Evolutionary conservation across 305 asterid species (phyloP), one percentile per base, ranked within the genome.

Genomic region (Fraxinus nigra): DNA sequence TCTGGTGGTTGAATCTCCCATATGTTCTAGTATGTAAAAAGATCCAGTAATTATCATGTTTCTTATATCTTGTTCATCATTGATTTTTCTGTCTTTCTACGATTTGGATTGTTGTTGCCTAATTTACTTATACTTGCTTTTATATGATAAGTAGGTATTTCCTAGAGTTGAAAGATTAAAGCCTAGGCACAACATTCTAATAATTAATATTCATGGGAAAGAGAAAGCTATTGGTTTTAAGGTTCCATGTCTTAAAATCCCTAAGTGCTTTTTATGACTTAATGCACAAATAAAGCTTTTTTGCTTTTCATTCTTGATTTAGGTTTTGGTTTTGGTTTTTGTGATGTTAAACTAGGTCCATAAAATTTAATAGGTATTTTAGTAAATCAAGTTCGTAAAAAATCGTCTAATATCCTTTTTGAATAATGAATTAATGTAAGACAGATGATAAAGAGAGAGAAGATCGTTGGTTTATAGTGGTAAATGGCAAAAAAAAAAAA

Each of bases 1-100:
- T 80, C 30, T 95, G 98, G 99, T 95, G 99, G 98, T 81, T 43
- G 84, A 87, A 87, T 78, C 98, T 94, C 84, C 98, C 94, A 28
- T 94, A 88, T 80, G 97, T 92, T 84, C 92, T 94, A 34, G 99
- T 95, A 94, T 76, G 97, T 89, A 70, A 3, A 86, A 80, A 14
- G 26, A 82, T 77, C 56, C 70, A 56, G 46, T 80, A 56, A 48
- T 69, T 28, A 20, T 81, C 75, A 51, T 22, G 32, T 37, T 40
- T 78, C 83, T 38, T 30, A 33, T 81, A 82, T 75, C 82, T 80
- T 80, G 33, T 38, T 38, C 48, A 38, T 38, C 48, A 38, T 72
- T 18, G 9, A 35, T 35, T 3, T 73, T 72, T 59, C 20, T 78
- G 33, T 67, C 4, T 82, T 34, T 56, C 54, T 83, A 70, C 67